Evolutionary conservation across 2,329 filamentous ascomycete genomes (phyloP), one percentile per base, ranked within the genome.

Genomic region (Neonectria ditissima): DNA sequence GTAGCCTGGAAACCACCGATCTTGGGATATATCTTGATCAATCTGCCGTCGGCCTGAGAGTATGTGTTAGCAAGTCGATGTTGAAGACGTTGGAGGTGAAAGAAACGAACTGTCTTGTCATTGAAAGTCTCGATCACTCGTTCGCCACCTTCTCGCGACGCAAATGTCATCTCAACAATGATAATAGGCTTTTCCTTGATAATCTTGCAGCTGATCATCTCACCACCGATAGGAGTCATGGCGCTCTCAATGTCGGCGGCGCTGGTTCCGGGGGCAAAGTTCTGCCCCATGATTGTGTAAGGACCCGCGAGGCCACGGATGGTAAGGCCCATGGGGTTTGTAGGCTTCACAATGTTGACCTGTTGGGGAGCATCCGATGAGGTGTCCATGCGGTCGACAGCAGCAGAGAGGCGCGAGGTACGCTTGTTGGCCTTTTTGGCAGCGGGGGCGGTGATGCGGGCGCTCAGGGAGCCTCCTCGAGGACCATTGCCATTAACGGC

Each of bases 211-310:
- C 86, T 87, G 24, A 86, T 74, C 72, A 93, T 85, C 65, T 89
- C 83, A 30, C 91, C 91, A 41, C 91, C 91, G n/a, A 92, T 81
- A 0, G 89, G 88, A n/a, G 85, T 86, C 88, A 96, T 89, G 60
- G 92, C 92, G 71, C 90, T 92, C 81, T 94, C 91, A 63, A 96
- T 93, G 74, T 96, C 92, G 30, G 91, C 91, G 2, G 90, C 91
- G 7, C 92, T 94, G 1, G 92, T 96, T 39, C 92, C 92, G 2
- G 88, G 88, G 13, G 92, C 92, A 75, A 96, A 93, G 81, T 96
- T 96, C 78, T 92, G 90, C 3, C 91, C 92, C 75, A 93, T 86
- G 24, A 96, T 86, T 18, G 87, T 86, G 71, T 87, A 92, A 1
- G 91, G 91, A 0, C 91, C 90, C 1, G 89, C 89, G 9, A 91